Evolutionary conservation across 1,284 basidiomycete genomes (phyloP), one percentile per base, ranked within the genome.

Genomic region (Pseudozyma hubeiensis): DNA sequence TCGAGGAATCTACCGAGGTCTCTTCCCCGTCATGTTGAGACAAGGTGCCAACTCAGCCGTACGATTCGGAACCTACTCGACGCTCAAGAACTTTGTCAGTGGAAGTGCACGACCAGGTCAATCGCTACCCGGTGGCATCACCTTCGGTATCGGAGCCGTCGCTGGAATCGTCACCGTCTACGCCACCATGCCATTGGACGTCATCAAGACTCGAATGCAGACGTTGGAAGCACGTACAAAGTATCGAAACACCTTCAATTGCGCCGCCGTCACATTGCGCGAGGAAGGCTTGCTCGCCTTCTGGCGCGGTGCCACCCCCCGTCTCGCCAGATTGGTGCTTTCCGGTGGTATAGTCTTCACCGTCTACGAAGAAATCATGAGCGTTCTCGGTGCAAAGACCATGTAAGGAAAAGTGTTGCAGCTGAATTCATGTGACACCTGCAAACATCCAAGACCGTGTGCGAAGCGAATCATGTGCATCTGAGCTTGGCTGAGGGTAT

Each of bases 191-290:
- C 81, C 81, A 5, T 69, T 82, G 43, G 81, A 82, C 82, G 94
- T 98, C 17, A 90, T 98, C 86, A 98, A 98, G 86, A 98, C 96
- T 11, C 90, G 96, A 44, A 98, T 99, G 96, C 96, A 99, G 85
- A 91, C 93, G 1, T 88, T 98, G 33, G 89, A 90, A 73, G 96
- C 94, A 2, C 88, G 89, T 17, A 86, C 88, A 44, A 90, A 93
- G 74, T 99, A 98, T 85, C 89, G 90, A 43, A 97, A 95, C 83
- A 91, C 94, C 0, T 92, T 97, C 86, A 93, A 97, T 82, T 98
- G 95, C 82, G 93, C 90, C 43, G 53, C 64, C 53, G 52, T 72
- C 37, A 76, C 72, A 8, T 30, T 80, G 37, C 69, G 70, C 30
- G 57, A 96, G 84, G 93, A 97, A 82, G 94, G 94, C 8, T 71